Evolutionary conservation across 257 asterid genomes (phyloP).

Genomic region (Hygrophila difformis): DNA sequence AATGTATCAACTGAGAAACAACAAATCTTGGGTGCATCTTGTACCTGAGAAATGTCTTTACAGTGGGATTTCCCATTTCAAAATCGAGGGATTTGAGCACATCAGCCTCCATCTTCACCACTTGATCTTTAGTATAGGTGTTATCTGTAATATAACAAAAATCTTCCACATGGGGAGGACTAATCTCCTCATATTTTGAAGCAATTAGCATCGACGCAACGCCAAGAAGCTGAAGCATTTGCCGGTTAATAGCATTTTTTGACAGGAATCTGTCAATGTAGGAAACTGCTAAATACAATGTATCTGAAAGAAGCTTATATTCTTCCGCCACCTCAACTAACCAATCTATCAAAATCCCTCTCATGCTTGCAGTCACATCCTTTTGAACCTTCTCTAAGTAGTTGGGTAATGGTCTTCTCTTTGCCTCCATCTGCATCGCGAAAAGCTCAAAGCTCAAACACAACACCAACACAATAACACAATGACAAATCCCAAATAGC

Average conservation of each 20-base stretch:
- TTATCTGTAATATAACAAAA: conserved; percentile 76
- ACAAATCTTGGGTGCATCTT: not conserved
- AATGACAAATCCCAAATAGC: not conserved
- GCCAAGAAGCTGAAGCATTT: conserved; percentile 85
- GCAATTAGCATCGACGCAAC: conserved; percentile 98
- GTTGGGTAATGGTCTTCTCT: conserved; percentile 63
- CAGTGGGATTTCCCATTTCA: conserved; percentile 82
- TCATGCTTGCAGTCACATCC: conserved; percentile 76
- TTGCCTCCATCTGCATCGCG: conserved; percentile 46
- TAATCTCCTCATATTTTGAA: conserved; percentile 94
- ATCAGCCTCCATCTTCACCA: conserved; percentile 81
- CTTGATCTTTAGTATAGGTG: conserved; percentile 49
- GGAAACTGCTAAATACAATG: conserved; percentile 53
- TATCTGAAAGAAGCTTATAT: conserved; percentile 73
- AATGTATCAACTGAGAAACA: not conserved
- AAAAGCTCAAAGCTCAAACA: too few relatives aligned
- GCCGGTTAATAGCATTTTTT: conserved; percentile 29
- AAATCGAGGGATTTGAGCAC: conserved; percentile 63
- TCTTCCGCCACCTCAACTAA: conserved; percentile 88
- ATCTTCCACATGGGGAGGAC: conserved; percentile 69
- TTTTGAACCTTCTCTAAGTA: conserved; percentile 66
- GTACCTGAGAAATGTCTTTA: conserved; percentile 73
- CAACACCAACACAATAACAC: too few relatives aligned
- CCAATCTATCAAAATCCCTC: conserved; percentile 89
- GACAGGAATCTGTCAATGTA: conserved; percentile 73